Conservation (phyloP, 164 flowering plant genomes). For the Sedum album region DNA sequence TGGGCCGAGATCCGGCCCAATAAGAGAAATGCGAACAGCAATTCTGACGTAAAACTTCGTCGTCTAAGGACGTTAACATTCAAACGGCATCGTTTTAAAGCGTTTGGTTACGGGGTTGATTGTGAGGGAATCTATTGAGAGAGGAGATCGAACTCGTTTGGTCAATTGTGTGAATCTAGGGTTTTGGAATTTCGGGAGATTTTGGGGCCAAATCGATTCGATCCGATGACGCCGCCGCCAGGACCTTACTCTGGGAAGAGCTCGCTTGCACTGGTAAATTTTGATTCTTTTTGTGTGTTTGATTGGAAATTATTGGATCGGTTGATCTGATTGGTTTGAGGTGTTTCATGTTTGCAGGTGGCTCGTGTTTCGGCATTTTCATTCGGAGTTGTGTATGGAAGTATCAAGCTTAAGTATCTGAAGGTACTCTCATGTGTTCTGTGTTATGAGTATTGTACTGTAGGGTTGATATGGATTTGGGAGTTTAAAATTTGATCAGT, state of each 20-base stretch:
- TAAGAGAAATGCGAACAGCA: no score
- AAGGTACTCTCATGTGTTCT: conserved; percentile 25
- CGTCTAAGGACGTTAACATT: no score
- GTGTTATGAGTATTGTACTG: neutral
- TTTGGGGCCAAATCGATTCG: neutral
- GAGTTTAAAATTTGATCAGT: neutral
- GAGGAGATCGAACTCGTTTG: no score
- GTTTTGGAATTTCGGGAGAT: neutral
- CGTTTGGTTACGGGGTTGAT: no score
- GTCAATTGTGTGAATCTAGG: no score
- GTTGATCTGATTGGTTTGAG: neutral
- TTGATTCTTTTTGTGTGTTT: neutral
- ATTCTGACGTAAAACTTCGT: no score
- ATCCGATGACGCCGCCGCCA: conserved; percentile 53
- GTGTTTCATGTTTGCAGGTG: conserved; percentile 26
- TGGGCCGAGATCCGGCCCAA: neutral
- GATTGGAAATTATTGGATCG: neutral
- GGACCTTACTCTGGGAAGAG: conserved; percentile 74
- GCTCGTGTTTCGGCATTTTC: conserved; percentile 74
- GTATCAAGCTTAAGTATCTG: conserved; percentile 63
- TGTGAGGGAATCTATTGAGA: no score
- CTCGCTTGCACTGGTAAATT: conserved; percentile 54
- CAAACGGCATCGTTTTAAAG: no score
- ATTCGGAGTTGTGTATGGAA: conserved; percentile 57
- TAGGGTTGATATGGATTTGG: neutral